phyloP scores from a whole-genome alignment of 345 rosid species.

The Lepidium aucheri region DNA sequence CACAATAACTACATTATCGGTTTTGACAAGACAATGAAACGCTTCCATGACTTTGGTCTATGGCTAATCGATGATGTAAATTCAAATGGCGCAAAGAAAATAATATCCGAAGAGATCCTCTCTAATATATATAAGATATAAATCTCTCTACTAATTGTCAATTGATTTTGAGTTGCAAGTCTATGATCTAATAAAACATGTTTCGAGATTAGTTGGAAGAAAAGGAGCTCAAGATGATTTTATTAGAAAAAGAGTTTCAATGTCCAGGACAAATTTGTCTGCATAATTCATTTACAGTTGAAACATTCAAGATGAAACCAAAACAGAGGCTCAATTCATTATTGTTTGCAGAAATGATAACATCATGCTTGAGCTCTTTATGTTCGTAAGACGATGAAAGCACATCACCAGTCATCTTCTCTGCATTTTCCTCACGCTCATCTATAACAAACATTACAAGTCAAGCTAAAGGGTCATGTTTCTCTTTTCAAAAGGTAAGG shows the following conservation, averaged over 20 bases:
- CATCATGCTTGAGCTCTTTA: background rate
- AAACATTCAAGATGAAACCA: constrained; percentile 5
- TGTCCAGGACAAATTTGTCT: constrained; percentile 14
- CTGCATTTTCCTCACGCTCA: constrained; percentile 76
- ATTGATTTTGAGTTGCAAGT: no score
- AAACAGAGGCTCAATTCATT: constrained; percentile 10
- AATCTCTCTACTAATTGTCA: no score
- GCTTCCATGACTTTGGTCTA: no score
- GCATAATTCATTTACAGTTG: constrained; percentile 25
- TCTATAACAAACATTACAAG: constrained; percentile 27
- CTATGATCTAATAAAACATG: no score
- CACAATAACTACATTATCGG: no score
- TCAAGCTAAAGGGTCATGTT: background rate
- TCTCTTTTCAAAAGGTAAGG: background rate
- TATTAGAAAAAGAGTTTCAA: constrained; percentile 12
- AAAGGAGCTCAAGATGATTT: background rate
- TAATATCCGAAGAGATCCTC: no score
- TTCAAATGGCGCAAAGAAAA: no score
- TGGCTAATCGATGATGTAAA: no score
- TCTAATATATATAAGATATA: no score
- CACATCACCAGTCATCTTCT: constrained; percentile 81
- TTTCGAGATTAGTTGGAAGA: no score
- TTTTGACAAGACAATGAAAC: no score
- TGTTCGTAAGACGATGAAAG: constrained; percentile 14
- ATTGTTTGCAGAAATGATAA: constrained; percentile 3